A percentile compares a stretch with the other conserved stretches of the same genome.
Conservation (phyloP, 768 basidiomycete genomes). For the Infundibulicybe gibba region DNA sequence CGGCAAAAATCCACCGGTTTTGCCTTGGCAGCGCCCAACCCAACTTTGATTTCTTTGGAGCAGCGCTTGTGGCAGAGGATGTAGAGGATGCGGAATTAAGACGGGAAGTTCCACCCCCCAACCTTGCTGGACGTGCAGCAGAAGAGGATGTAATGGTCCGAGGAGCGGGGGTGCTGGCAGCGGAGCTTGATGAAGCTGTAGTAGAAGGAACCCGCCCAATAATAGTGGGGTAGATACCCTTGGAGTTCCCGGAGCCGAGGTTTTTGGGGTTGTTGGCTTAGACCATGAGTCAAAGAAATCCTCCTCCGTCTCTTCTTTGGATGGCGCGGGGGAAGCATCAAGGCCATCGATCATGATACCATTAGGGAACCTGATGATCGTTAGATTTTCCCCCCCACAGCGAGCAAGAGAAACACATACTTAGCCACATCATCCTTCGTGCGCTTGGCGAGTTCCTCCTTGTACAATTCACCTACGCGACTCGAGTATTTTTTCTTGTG, state of each 20-base stretch:
- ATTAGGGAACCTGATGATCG: constrained; percentile 58
- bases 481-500: constrained; percentile 89
- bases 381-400: too few relatives aligned
- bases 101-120: constrained; percentile 33
- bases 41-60: constrained; percentile 63
- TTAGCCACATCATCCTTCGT: constrained; percentile 71
- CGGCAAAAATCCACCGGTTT: constrained; percentile 89
- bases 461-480: constrained; percentile 83
- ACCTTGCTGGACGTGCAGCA: constrained; percentile 43
- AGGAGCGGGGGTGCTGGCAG: constrained; percentile 30
- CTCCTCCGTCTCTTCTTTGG: constrained; percentile 57
- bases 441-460: constrained; percentile 81
- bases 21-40: constrained; percentile 90
- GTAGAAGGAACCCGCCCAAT: constrained; percentile 50
- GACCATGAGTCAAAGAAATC: constrained; percentile 99
- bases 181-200: constrained; percentile 25
- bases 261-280: constrained; percentile 65
- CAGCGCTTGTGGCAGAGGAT: constrained; percentile 18
- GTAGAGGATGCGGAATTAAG: constrained; percentile 32
- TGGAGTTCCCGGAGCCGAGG: constrained; percentile 49
- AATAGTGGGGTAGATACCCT: constrained; percentile 51
- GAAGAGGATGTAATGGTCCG: constrained; percentile 68
- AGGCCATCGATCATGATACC: constrained; percentile 84
- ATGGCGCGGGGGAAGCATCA: constrained; percentile 37
- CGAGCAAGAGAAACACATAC: constrained; percentile 38